phyloP scores from a whole-genome alignment of 345 rosid genomes.

The Isatis tinctoria region DNA sequence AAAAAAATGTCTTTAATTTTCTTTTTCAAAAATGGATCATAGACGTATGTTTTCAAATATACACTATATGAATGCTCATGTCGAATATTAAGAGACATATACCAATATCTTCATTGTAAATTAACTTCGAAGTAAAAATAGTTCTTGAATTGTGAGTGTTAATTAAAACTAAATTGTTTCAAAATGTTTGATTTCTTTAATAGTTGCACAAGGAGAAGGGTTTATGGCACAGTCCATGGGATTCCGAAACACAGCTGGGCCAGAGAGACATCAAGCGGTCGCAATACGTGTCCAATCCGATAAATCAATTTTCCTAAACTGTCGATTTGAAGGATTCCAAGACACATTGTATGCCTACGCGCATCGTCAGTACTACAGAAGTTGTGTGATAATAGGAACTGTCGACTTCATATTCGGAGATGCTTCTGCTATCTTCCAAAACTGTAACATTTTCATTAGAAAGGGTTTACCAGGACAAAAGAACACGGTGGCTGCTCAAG shows the following conservation, averaged over 20 bases:
- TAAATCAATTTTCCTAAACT: conserved; percentile 53
- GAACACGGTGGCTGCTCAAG: neutral
- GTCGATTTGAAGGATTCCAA: conserved; percentile 62
- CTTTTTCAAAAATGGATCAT: no score
- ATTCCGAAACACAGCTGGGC: conserved; percentile 80
- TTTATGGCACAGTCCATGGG: conserved; percentile 72
- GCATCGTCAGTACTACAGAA: neutral
- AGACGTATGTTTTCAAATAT: no score
- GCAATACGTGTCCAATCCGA: conserved; percentile 65
- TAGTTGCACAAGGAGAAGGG: conserved; percentile 60
- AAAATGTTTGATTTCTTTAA: neutral
- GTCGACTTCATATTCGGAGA: neutral
- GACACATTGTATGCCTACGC: neutral
- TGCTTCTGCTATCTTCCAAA: neutral
- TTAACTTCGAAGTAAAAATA: neutral
- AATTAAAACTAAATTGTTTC: neutral
- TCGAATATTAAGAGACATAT: no score
- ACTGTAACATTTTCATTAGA: neutral
- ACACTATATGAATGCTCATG: neutral
- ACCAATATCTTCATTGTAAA: neutral
- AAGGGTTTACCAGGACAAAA: neutral
- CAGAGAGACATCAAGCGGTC: conserved; percentile 66
- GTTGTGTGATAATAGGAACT: neutral
- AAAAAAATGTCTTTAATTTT: no score
- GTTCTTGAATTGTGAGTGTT: neutral